Evolutionary conservation across 2,329 filamentous ascomycete genomes (phyloP), one percentile per base, ranked within the genome.

Genomic region (Apiospora koreana): DNA sequence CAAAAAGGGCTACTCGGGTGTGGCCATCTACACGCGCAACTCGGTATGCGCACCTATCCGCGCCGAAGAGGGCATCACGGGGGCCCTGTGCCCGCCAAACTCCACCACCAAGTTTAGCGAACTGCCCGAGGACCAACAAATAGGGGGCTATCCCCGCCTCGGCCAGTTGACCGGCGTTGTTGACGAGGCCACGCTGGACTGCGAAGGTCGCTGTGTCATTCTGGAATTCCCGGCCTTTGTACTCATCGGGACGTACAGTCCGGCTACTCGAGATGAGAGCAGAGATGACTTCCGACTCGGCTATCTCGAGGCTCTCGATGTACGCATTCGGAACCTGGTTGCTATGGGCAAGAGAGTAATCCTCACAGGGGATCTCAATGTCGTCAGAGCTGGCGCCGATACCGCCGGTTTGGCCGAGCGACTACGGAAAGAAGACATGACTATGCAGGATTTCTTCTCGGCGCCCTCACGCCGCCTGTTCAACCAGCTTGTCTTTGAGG

Each of bases 1-100:
- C 78, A 98, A 98, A 81, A 98, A 98, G 85, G 94, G 96, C 31
- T 99, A 98, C 79, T 97, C 95, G 35, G 96, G 96, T 1, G 95
- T 99, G 1, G 96, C 92, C 3, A 94, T 99, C 45, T 99, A 98
- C 82, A 98, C 95, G 0, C 89, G 94, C n/a, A 96, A 93, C 78
- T 87, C 92, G 4, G 91, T 89, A 45, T 98, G 96, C 80, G 89
- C 91, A 3, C 96, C 96, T 0, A 93, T 98, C 35, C 90, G 92
- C 71, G 95, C 95, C 3, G 96, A 99, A 82, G 95, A 98, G 83
- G 96, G 96, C n/a, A 86, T 99, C 69, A 92, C 94, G 0, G 96
- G 96, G 21, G 84, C 94, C 6, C 87, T 98, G 18, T 91, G 88
- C 62, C 89, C 92, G 7, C 93, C 94, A 0, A 92, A 89, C 75